Conservation (phyloP, 2,329 filamentous ascomycete species). For the Xylaria sp. region DNA sequence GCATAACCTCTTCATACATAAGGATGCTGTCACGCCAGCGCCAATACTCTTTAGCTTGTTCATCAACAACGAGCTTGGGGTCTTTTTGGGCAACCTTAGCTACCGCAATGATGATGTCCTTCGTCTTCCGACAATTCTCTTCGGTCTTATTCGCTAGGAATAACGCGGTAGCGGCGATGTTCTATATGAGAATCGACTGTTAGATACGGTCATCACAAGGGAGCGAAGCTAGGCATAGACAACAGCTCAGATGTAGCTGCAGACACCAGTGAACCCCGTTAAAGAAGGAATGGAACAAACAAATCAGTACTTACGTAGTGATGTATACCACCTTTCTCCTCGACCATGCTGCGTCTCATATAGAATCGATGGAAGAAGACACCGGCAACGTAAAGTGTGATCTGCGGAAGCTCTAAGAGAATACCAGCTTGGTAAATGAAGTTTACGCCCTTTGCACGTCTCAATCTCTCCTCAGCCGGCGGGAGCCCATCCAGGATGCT, state of each 20-base stretch:
- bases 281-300: background rate
- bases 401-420: conserved; percentile 83
- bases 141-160: conserved; percentile 97
- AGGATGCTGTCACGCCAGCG: conserved; percentile 93
- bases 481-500: conserved; percentile 78
- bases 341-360: conserved; percentile 80
- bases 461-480: conserved; percentile 69
- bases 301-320: conserved; percentile 64
- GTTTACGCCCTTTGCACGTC: conserved; percentile 86
- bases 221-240: background rate
- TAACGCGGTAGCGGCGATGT: conserved; percentile 81
- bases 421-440: conserved; percentile 95
- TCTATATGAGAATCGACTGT: conserved; percentile 40
- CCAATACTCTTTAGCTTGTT: conserved; percentile 98
- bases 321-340: conserved; percentile 71
- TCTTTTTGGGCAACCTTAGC: conserved; percentile 95
- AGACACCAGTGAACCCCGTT: background rate
- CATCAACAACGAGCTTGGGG: conserved; percentile 77
- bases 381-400: conserved; percentile 85
- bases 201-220: conserved; percentile 10
- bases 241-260: background rate
- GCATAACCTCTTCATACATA: conserved; percentile 84
- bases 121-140: conserved; percentile 93
- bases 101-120: conserved; percentile 87
- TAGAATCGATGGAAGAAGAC: conserved; percentile 96